Evolutionary conservation across 225 moss, liverwort and hornwort species (phyloP).

Genomic region (Physcomitrium patens): DNA sequence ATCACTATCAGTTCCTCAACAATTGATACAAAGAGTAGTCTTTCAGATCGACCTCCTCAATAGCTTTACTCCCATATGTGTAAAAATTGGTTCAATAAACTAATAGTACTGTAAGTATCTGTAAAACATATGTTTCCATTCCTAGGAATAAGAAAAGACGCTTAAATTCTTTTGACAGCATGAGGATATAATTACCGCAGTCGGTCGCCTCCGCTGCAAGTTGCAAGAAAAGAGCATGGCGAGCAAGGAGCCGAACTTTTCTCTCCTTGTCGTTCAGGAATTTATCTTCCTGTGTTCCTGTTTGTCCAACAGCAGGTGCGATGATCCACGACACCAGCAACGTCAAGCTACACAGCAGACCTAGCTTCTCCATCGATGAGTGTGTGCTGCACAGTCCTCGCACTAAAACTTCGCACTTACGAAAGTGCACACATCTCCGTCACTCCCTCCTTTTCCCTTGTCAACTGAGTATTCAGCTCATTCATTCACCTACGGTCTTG

Average conservation of each 20-base stretch:
- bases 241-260: constrained; percentile 53
- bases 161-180: background rate
- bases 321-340: constrained; percentile 37
- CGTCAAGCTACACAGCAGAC: constrained; percentile 21
- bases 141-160: background rate
- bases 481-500: background rate
- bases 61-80: background rate
- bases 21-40: background rate
- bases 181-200: constrained; percentile 40
- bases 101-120: background rate
- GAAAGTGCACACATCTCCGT: constrained; percentile 11
- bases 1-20: too few relatives aligned
- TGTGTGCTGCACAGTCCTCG: constrained; percentile 26
- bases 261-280: constrained; percentile 53
- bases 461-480: background rate
- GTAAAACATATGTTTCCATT: background rate
- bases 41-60: background rate
- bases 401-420: constrained; percentile 22
- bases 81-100: background rate
- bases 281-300: constrained; percentile 19
- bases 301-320: constrained; percentile 31
- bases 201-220: constrained; percentile 55
- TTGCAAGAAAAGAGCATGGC: constrained; percentile 58
- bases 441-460: constrained; percentile 17
- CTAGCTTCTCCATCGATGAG: constrained; percentile 41